These are phyloP conservation scores for Clavariopsis aquatica DNA, from an alignment of 495 filamentous ascomycete genomes.

Conservation along the genomic window DNA sequence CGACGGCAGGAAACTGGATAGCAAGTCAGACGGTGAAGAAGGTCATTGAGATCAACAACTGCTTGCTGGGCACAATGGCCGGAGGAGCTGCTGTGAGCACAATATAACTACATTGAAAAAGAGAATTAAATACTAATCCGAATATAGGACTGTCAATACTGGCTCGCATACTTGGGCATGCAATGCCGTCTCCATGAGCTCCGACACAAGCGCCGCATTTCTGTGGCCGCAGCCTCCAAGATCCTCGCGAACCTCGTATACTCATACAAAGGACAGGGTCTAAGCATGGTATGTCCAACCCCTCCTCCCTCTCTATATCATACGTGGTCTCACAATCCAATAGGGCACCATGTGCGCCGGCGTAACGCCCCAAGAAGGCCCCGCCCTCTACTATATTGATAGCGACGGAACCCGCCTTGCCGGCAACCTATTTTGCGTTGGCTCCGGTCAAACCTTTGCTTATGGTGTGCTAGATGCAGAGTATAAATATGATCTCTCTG, in stretches of 20 bases:
- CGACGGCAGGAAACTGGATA: constrained; percentile 97
- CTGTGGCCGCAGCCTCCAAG: constrained; percentile 94
- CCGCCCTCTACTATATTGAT: constrained; percentile 98
- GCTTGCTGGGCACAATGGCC: constrained; percentile 95
- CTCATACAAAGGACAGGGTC: constrained; percentile 94
- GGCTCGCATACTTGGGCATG: constrained; percentile 97
- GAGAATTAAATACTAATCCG: not conserved
- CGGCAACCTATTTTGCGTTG: constrained; percentile 97
- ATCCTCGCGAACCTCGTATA: constrained; percentile 98
- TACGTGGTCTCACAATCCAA: constrained; percentile 1
- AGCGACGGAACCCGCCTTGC: constrained; percentile 90
- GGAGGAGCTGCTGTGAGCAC: constrained; percentile 84
- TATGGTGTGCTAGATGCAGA: constrained; percentile 97
- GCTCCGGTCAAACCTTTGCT: constrained; percentile 96
- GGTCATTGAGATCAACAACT: constrained; percentile 90
- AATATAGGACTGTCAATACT: constrained; percentile 92
- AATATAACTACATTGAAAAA: too few relatives aligned
- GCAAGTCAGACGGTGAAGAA: constrained; percentile 99
- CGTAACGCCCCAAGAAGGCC: constrained; percentile 93
- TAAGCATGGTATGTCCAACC: constrained; percentile 67
- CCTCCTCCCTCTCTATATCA: not conserved
- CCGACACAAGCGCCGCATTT: constrained; percentile 97
- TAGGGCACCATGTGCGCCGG: constrained; percentile 95
- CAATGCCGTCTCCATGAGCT: constrained; percentile 99
- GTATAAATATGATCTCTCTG: constrained; percentile 83